These are phyloP conservation scores for Pythium brassicae DNA, from an alignment of 352 stramenopile species.

Conservation along the genomic window DNA sequence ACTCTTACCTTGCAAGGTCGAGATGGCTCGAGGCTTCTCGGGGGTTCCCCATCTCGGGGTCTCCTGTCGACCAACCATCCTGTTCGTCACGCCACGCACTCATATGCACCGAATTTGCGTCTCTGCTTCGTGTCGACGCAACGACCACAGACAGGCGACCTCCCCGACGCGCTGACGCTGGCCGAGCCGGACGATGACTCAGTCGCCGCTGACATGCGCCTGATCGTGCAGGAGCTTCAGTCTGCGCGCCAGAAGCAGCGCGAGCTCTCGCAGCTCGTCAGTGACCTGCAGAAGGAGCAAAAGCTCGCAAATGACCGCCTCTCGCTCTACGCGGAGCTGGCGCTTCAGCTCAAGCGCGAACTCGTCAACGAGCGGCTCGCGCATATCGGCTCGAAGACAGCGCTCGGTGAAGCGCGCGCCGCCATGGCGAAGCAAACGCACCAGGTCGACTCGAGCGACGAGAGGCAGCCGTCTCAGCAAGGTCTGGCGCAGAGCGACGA, in stretches of 20 bases:
- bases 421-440: background rate
- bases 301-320: conserved; percentile 41
- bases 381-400: conserved; percentile 67
- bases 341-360: conserved; percentile 65
- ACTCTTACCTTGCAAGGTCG: no score
- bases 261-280: conserved; percentile 37
- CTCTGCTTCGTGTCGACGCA: background rate
- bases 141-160: conserved; percentile 10
- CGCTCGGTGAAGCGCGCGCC: conserved; percentile 45
- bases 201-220: conserved; percentile 11
- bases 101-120: conserved; percentile 1
- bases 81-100: background rate
- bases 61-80: background rate
- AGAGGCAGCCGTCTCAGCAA: conserved; percentile 16
- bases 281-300: conserved; percentile 56
- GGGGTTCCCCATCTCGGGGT: background rate
- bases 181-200: background rate
- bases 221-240: conserved; percentile 20
- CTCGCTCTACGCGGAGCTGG: conserved; percentile 47
- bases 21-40: background rate
- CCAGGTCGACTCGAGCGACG: conserved; percentile 19
- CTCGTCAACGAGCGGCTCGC: conserved; percentile 74
- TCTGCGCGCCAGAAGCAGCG: conserved; percentile 20
- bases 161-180: background rate
- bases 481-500: conserved; percentile 14